phyloP scores from a whole-genome alignment of 371 early-diverging fungal genomes.

The Parasitella parasitica region DNA sequence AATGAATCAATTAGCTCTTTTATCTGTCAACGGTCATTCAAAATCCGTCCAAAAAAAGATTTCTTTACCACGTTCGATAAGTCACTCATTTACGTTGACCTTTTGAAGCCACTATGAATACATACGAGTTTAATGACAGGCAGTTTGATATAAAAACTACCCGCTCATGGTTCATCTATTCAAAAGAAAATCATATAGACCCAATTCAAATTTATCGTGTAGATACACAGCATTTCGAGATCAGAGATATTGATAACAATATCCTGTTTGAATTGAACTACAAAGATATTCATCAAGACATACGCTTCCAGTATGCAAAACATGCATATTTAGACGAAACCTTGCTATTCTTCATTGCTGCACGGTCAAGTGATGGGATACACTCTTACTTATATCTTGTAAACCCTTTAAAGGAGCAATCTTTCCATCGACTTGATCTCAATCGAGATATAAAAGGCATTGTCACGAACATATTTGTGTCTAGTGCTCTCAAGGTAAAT shows the following conservation, averaged over 20 bases:
- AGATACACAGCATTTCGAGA: not conserved
- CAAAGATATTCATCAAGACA: not conserved
- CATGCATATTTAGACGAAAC: not conserved
- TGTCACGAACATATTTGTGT: slow-evolving; percentile 4
- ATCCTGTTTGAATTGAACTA: not conserved
- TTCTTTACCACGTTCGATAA: not conserved
- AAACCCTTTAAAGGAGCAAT: not conserved
- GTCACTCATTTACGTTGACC: not conserved
- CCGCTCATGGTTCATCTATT: not conserved
- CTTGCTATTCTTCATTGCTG: not conserved
- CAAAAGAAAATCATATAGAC: not conserved
- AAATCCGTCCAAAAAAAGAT: too few relatives aligned
- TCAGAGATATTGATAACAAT: not conserved
- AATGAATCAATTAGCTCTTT: too few relatives aligned
- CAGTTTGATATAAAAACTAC: not conserved
- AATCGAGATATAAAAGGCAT: not conserved
- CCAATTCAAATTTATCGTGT: not conserved
- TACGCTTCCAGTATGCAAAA: not conserved
- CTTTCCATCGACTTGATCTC: not conserved
- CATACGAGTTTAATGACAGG: not conserved
- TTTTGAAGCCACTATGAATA: not conserved
- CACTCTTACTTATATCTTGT: slow-evolving; percentile 1
- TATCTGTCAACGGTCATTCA: too few relatives aligned
- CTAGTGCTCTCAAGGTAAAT: not conserved
- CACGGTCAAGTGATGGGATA: not conserved